A percentile compares a stretch with the other conserved stretches of the same genome.
phyloP scores from a whole-genome alignment of 1,139 yeast species.

The Meyerozyma smithsonii region DNA sequence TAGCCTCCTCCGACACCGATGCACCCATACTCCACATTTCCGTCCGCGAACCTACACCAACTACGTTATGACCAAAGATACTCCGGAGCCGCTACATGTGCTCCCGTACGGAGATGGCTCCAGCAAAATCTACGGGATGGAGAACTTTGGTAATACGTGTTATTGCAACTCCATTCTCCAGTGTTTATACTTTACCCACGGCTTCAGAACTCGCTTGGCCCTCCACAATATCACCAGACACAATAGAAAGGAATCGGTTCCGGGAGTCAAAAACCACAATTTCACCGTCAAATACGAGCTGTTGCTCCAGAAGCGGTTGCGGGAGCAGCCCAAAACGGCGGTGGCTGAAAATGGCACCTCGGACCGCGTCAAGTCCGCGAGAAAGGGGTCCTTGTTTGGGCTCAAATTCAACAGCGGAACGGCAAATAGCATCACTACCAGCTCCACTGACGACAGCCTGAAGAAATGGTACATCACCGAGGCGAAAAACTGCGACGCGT shows the following conservation, averaged over 20 bases:
- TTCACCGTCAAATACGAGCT: conserved; percentile 45
- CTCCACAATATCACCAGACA: conserved; percentile 29
- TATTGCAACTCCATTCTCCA: conserved; percentile 91
- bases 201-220: conserved; percentile 57
- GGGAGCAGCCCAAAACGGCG: conserved; percentile 5
- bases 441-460: conserved; percentile 11
- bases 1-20: too few relatives aligned
- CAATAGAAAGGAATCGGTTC: conserved; percentile 33
- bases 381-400: conserved; percentile 41
- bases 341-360: conserved; percentile 7
- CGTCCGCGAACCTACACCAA: background rate
- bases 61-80: background rate
- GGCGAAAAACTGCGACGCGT: conserved; percentile 30
- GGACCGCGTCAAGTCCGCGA: conserved; percentile 27
- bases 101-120: conserved; percentile 59
- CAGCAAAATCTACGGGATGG: conserved; percentile 83
- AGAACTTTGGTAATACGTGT: conserved; percentile 92
- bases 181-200: conserved; percentile 71
- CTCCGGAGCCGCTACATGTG: background rate
- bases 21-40: too few relatives aligned
- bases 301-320: conserved; percentile 17
- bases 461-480: conserved; percentile 22
- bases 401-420: conserved; percentile 28
- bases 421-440: conserved; percentile 11
- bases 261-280: conserved; percentile 42